Evolutionary conservation across 1,139 yeast genomes (phyloP), one percentile per base, ranked within the genome.

Genomic region (Pichia sp.): DNA sequence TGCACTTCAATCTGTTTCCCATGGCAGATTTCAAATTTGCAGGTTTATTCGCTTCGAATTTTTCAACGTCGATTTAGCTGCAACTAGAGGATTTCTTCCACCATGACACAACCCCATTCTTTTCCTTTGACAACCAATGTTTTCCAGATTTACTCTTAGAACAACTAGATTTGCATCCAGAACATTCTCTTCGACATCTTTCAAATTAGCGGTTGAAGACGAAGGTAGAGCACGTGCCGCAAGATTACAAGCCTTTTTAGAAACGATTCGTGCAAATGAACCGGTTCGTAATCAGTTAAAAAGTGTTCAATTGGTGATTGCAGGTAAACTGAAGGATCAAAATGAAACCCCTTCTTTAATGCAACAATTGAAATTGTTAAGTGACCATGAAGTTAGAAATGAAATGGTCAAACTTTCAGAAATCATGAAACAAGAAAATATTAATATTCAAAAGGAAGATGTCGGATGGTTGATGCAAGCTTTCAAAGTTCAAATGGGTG

Each of bases 391-490:
- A 47, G 56, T 53, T 19, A 52, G 59, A 36, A 38, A 33, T 25
- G 54, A 52, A 29, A 49, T 56, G 53, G 34, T 43, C n/a, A 53
- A 56, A 38, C 53, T 55, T 14, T 50, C 53, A 0, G 53, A 50
- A 31, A 25, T 51, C 9, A 50, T 56, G 56, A 45, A 46, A 27
- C 38, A 45, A 13, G 53, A 50, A 25, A 49, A 51, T 16, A 45
- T 56, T 27, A 53, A 56, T 42, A 34, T 56, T 5, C 47, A 30
- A n/a, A 44, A 43, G n/a, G 58, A 56, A 39, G 59, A 56, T 36
- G 51, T 55, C 22, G 52, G 53, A 19, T 49, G 47, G 33, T 44
- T 56, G 18, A 50, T 50, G 52, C 49, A 54, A 38, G 44, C 44
- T 22, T 45, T 56, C 18, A 55, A 56, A 27, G 53, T 54, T 3